Evolutionary conservation across 331 rosid species (phyloP).

Genomic region (Prunus yedoensis): DNA sequence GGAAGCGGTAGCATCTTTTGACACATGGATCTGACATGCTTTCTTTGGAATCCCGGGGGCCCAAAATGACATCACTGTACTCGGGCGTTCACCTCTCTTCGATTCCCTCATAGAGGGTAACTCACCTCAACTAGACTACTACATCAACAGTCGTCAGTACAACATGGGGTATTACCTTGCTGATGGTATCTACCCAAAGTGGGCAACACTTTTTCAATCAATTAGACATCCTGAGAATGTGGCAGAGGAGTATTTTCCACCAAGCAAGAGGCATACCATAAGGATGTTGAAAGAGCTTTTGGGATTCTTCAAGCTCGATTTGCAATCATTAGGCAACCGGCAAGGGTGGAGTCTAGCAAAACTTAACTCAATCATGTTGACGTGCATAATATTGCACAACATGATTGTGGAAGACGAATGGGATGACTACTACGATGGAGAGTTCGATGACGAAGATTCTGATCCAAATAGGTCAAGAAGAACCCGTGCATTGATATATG

Average conservation of each 20-base stretch:
- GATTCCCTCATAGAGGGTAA: background rate
- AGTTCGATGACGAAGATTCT: background rate
- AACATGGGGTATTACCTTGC: background rate
- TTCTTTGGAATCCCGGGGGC: background rate
- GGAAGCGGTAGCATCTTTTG: background rate
- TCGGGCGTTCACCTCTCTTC: background rate
- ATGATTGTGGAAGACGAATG: background rate
- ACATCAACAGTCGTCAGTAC: background rate
- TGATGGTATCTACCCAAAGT: constrained; percentile 3
- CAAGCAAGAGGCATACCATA: too few species aligned
- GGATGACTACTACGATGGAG: background rate
- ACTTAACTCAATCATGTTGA: background rate
- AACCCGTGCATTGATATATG: background rate
- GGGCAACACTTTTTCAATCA: too few species aligned
- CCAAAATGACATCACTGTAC: background rate
- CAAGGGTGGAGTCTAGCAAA: background rate
- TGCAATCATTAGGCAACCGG: too few species aligned
- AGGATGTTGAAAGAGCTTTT: too few species aligned
- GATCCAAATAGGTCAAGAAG: background rate
- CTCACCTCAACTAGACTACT: background rate
- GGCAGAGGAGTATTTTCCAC: too few species aligned
- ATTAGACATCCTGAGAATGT: too few species aligned
- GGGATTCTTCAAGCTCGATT: too few species aligned
- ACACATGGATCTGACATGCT: background rate
- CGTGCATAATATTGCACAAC: background rate